Evolutionary conservation across 1,139 yeast genomes (phyloP), one percentile per base, ranked within the genome.

Genomic region (Debaryomycetaceae sp.): DNA sequence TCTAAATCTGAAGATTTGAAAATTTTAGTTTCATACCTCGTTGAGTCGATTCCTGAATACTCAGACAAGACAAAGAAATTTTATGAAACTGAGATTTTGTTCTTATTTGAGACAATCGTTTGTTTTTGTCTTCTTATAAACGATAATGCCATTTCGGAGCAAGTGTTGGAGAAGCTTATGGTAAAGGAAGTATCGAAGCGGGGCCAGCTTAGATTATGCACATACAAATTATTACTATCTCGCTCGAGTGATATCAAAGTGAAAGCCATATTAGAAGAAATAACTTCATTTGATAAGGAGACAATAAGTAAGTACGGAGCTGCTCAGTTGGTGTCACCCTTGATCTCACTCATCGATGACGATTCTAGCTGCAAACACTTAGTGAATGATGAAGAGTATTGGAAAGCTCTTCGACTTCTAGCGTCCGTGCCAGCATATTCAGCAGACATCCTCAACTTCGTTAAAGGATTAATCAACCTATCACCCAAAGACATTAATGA

Each of bases 361-460:
- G 79, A 74, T 9, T 63, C 78, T 2, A 65, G 74, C 41, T 62
- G 66, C 37, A 55, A 62, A 30, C 43, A 56, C 1, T 52, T 79
- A 16, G 51, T 79, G 11, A 58, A 63, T 11, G 60, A 67, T 41
- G 84, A 78, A 46, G 67, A 70, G 8, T 86, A 75, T 51, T 87
- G 95, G 95, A 73, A 73, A 37, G 52, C 81, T 2, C 56, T 86
- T 38, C 67, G 91, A 51, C 52, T 63, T 2, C 68, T 82, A 44
- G 86, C 85, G 0, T 71, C 86, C 0, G 66, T 76, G 30, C 75
- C 80, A 6, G 67, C 68, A 2, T 75, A 71, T 47, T 76, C 89
- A 0, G 55, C 59, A 6, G 62, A 60, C 0, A 70, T 86, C 5
- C 75, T 79, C 40, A 60, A 60, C 14, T 80, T 80, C 48, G 63